Conservation (phyloP, 495 filamentous ascomycete genomes). For the Penicillium ucsense region DNA sequence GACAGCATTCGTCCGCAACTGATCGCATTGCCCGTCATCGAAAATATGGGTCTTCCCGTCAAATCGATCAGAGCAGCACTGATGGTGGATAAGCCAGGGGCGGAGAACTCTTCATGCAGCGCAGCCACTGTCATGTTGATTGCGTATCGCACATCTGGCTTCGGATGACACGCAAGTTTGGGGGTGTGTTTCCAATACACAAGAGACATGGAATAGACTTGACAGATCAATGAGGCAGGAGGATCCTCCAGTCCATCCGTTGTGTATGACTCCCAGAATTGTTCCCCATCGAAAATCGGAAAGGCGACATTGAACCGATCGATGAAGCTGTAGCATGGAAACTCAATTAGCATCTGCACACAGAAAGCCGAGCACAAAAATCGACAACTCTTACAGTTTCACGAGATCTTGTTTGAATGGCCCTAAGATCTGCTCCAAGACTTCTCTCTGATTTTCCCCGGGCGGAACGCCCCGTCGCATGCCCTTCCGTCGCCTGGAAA, state of each 20-base stretch:
- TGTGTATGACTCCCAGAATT: conserved; percentile 37
- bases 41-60: conserved; percentile 41
- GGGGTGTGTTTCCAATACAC: conserved; percentile 42
- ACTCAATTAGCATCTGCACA: conserved; percentile 1
- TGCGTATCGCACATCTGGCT: conserved; percentile 41
- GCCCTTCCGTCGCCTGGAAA: conserved; percentile 37
- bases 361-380: background rate
- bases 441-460: conserved; percentile 43
- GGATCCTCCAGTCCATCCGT: conserved; percentile 31
- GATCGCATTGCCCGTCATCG: conserved; percentile 44
- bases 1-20: conserved; percentile 41
- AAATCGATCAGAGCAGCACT: conserved; percentile 40
- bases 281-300: conserved; percentile 43
- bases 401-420: conserved; percentile 43
- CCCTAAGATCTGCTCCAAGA: conserved; percentile 45
- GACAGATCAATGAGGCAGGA: conserved; percentile 43
- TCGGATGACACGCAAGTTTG: conserved; percentile 34
- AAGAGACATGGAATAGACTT: conserved; percentile 42
- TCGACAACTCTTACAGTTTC: conserved; percentile 27
- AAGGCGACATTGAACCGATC: conserved; percentile 43
- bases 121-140: conserved; percentile 44
- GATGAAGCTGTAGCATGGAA: conserved; percentile 30
- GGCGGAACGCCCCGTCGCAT: conserved; percentile 39
- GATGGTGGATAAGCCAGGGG: conserved; percentile 40
- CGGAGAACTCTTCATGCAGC: conserved; percentile 42